These are phyloP conservation scores for Saccharomycopsis selenospora DNA, from an alignment of 805 yeast genomes.

Conservation along the genomic window DNA sequence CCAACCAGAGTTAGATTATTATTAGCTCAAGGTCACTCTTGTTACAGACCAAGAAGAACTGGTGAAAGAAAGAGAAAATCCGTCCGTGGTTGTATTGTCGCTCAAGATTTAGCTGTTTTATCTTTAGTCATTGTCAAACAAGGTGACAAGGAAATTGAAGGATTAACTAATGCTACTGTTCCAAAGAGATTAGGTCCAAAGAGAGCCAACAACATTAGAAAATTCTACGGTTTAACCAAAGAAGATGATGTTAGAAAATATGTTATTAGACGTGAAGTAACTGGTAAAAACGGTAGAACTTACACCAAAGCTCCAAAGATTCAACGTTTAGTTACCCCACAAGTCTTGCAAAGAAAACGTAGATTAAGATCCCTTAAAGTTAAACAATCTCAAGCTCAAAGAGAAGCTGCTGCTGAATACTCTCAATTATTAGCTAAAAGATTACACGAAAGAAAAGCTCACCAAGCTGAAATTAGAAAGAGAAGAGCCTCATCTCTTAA, in stretches of 20 bases:
- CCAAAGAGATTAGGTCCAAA: slow-evolving; percentile 99
- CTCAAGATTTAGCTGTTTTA: slow-evolving; percentile 92
- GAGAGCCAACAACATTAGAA: slow-evolving; percentile 99
- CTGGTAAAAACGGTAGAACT: slow-evolving; percentile 89
- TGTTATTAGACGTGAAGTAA: slow-evolving; percentile 97
- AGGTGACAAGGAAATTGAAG: slow-evolving; percentile 94
- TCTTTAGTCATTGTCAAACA: slow-evolving; percentile 92
- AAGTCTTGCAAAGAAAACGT: slow-evolving; percentile 98
- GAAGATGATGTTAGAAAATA: slow-evolving; percentile 78
- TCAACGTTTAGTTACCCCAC: slow-evolving; percentile 99
- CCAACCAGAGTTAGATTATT: slow-evolving; percentile 99
- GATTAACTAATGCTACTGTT: slow-evolving; percentile 87
- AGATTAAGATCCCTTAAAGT: slow-evolving; percentile 88
- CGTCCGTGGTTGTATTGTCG: slow-evolving; percentile 99
- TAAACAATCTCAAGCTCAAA: slow-evolving; percentile 96
- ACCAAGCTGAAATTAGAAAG: slow-evolving; percentile 94
- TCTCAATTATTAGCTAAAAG: slow-evolving; percentile 98
- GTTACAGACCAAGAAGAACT: slow-evolving; percentile 99
- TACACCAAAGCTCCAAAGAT: slow-evolving; percentile 99
- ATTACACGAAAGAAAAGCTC: slow-evolving; percentile 94
- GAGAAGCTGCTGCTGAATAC: slow-evolving; percentile 99
- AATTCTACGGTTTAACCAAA: slow-evolving; percentile 96
- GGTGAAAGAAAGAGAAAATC: slow-evolving; percentile 99
- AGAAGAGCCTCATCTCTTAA: slow-evolving; percentile 99
- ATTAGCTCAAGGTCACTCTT: slow-evolving; percentile 88